Percentiles rank a stretch among this genome's conserved stretches.
phyloP scores from a whole-genome alignment of 2,329 filamentous ascomycete species.

The Coccinonectria pachysandricola region DNA sequence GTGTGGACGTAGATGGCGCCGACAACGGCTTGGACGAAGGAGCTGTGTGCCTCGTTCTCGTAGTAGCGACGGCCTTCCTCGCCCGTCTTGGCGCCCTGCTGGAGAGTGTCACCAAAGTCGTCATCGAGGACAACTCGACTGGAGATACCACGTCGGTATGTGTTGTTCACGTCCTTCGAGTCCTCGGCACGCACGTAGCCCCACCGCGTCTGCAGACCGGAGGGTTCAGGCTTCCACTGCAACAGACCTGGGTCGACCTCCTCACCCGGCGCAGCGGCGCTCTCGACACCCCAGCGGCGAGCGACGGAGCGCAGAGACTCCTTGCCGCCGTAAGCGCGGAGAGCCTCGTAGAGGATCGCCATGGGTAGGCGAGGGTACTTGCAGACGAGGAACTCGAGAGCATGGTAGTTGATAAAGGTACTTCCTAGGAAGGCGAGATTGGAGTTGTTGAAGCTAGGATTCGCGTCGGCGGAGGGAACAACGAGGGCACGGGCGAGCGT shows the following conservation, averaged over 20 bases:
- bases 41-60: constrained; percentile 61
- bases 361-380: constrained; percentile 87
- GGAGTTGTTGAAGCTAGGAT: constrained; percentile 78
- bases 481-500: constrained; percentile 80
- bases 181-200: constrained; percentile 43
- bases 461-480: constrained; percentile 71
- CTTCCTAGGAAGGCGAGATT: constrained; percentile 72
- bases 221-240: constrained; percentile 55
- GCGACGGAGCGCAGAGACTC: constrained; percentile 64
- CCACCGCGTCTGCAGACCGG: constrained; percentile 37
- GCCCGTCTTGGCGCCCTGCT: constrained; percentile 13
- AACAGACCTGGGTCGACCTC: constrained; percentile 89
- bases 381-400: constrained; percentile 77
- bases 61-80: constrained; percentile 48
- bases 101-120: constrained; percentile 61
- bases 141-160: constrained; percentile 57
- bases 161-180: constrained; percentile 29
- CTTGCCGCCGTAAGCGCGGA: constrained; percentile 73
- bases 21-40: constrained; percentile 73
- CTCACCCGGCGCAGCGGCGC: constrained; percentile 72
- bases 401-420: constrained; percentile 79
- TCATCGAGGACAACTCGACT: constrained; percentile 74
- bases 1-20: constrained; percentile 80
- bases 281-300: constrained; percentile 83
- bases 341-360: constrained; percentile 74